These are phyloP conservation scores for Fusarium mexicanum DNA, from an alignment of 2,329 filamentous ascomycete genomes.

Conservation along the genomic window DNA sequence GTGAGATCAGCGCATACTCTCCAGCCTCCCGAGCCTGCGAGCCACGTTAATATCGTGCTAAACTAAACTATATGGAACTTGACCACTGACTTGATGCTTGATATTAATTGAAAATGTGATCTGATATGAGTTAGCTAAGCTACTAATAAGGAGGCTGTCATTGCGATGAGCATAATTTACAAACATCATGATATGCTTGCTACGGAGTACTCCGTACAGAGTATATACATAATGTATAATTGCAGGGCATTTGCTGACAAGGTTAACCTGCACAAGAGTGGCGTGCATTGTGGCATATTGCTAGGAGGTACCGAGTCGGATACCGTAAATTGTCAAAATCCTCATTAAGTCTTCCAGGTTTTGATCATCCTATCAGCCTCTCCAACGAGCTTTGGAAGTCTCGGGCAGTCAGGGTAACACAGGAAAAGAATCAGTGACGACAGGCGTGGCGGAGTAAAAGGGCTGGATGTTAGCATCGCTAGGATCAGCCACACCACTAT, in stretches of 20 bases:
- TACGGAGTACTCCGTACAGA: no score
- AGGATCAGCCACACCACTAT: constrained; percentile 38
- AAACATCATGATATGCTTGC: neutral
- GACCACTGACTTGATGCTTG: neutral
- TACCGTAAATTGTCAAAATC: constrained; percentile 1
- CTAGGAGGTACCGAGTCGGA: neutral
- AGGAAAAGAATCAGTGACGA: constrained; percentile 19
- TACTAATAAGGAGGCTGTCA: neutral
- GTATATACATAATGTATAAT: neutral
- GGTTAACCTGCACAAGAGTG: constrained; percentile 28
- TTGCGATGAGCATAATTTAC: constrained; percentile 1
- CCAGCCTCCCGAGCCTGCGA: constrained; percentile 13
- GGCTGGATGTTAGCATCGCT: constrained; percentile 15
- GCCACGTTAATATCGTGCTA: constrained; percentile 16
- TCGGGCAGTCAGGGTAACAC: neutral
- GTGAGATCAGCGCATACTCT: constrained; percentile 27
- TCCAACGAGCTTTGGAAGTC: constrained; percentile 24
- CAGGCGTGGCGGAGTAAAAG: constrained; percentile 33
- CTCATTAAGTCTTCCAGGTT: constrained; percentile 13
- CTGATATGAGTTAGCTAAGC: neutral
- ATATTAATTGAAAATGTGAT: constrained; percentile 1
- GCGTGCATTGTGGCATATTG: constrained; percentile 35
- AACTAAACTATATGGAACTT: constrained; percentile 14
- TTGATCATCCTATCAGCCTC: constrained; percentile 12
- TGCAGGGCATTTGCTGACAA: constrained; percentile 30